Evolutionary conservation across 345 rosid species (phyloP), one percentile per base, ranked within the genome.

Genomic region (Hibiscus tridactylites): DNA sequence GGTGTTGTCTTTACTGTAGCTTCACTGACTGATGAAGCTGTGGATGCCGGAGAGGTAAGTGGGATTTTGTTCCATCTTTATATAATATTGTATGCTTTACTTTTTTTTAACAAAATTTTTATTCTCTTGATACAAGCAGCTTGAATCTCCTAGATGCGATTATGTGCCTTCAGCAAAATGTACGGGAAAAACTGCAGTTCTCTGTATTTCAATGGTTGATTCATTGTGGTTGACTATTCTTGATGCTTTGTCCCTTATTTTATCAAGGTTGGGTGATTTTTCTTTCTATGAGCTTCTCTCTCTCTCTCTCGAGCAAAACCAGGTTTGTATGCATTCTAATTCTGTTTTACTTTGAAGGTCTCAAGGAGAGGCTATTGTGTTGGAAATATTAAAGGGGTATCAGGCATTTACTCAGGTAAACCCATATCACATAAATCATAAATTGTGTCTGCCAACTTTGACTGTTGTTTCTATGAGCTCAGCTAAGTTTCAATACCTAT

Each of bases 371-470:
- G 99, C 99, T 74, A 90, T 95, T 73, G 90, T 92, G 59, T 80
- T 95, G 88, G 99, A 95, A 82, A 90, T 95, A 83, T 80, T 95
- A 61, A 95, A 95, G 83, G 98, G 97, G 69, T 95, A 95, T 74
- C 99, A 95, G 77, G 99, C 99, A 82, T 95, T 95, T 81, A 95
- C 96, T 73, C 99, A 95, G 99, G 99, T 91, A 81, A 78, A 39
- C 52, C 31, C 24, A 39, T 58, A 35, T 64, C 47, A 28, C 31
- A 65, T 28, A 35, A 47, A 21, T 54, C 42, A 26, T 9, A 12
- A 60, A 35, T 17, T 1, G 8, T 53, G 29, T 26, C 74, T 74
- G 50, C 59, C 35, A 33, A 39, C 61, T 49, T 64, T 65, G 35
- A 64, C 49, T 60, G 59, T 24, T 68, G 39, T 33, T 58, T 61